Evolutionary conservation across 768 basidiomycete species (phyloP).

Genomic region (Pseudohyphozyma bogoriensis): DNA sequence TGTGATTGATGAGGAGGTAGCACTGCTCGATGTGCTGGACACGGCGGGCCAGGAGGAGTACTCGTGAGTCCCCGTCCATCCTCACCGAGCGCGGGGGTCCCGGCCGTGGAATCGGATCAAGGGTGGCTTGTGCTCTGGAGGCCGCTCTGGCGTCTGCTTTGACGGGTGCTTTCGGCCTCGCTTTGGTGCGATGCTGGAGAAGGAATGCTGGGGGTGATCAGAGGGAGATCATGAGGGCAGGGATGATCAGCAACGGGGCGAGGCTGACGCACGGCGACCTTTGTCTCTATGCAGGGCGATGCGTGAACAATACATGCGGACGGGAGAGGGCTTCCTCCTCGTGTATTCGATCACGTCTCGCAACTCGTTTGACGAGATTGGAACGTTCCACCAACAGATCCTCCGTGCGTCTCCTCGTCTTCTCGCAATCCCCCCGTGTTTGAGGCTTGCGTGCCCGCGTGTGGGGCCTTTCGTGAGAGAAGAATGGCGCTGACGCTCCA

Average conservation of each 20-base stretch:
- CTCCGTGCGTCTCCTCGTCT: slow-evolving; percentile 31
- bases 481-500: too few relatives aligned
- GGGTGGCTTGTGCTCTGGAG: too few relatives aligned
- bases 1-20: slow-evolving; percentile 45
- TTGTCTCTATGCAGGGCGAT: slow-evolving; percentile 56
- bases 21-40: slow-evolving; percentile 45
- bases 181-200: too few relatives aligned
- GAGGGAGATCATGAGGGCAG: background rate
- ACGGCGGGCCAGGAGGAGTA: slow-evolving; percentile 73
- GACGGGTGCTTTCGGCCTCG: too few relatives aligned
- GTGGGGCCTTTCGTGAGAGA: too few relatives aligned
- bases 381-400: slow-evolving; percentile 43
- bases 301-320: slow-evolving; percentile 99
- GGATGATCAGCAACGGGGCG: background rate
- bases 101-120: too few relatives aligned
- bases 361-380: slow-evolving; percentile 44
- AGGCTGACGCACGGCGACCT: background rate
- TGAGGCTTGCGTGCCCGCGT: too few relatives aligned
- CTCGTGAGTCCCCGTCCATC: slow-evolving; percentile 56
- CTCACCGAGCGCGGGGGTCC: too few relatives aligned
- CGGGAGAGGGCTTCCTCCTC: slow-evolving; percentile 48
- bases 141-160: too few relatives aligned
- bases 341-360: slow-evolving; percentile 46
- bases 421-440: background rate
- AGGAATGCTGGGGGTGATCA: background rate